Evolutionary conservation across 2,329 filamentous ascomycete species (phyloP).

Genomic region (Volutella citrinella): DNA sequence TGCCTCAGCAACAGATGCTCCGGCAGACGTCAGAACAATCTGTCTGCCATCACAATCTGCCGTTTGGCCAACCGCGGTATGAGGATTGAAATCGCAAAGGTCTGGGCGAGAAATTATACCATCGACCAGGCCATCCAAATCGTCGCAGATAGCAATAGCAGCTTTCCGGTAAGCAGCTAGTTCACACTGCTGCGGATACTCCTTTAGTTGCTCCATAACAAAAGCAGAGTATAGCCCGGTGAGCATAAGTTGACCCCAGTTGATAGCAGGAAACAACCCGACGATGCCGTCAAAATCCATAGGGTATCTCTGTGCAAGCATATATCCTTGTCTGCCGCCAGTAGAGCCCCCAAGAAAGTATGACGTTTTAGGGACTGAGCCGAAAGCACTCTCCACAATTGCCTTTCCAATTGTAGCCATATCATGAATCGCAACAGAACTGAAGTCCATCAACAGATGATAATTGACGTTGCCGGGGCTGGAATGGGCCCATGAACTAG

Average conservation of each 20-base stretch:
- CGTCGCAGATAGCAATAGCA: conserved; percentile 32
- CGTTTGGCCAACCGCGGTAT: conserved; percentile 10
- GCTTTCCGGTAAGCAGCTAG: conserved; percentile 31
- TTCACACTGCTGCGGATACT: conserved; percentile 31
- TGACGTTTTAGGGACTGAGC: conserved; percentile 32
- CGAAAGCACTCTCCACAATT: conserved; percentile 40
- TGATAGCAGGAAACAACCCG: conserved; percentile 42
- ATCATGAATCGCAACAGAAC: conserved; percentile 24
- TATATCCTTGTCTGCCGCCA: conserved; percentile 54
- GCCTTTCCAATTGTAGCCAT: conserved; percentile 40
- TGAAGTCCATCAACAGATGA: conserved; percentile 25
- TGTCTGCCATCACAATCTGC: conserved; percentile 10
- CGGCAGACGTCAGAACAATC: conserved; percentile 5
- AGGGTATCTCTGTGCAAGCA: conserved; percentile 49
- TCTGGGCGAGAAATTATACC: conserved; percentile 17
- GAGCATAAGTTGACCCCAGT: conserved; percentile 30
- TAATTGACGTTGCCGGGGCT: conserved; percentile 20
- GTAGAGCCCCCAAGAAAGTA: conserved; percentile 54
- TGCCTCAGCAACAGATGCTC: conserved; percentile 5
- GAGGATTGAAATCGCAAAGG: conserved; percentile 19
- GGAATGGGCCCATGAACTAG: conserved; percentile 13
- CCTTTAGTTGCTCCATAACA: conserved; percentile 18
- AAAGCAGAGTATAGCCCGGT: conserved; percentile 18
- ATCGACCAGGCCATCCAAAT: conserved; percentile 20
- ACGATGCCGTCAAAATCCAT: conserved; percentile 53